Evolutionary conservation across 768 basidiomycete genomes (phyloP).

Genomic region (Collybia sp.): DNA sequence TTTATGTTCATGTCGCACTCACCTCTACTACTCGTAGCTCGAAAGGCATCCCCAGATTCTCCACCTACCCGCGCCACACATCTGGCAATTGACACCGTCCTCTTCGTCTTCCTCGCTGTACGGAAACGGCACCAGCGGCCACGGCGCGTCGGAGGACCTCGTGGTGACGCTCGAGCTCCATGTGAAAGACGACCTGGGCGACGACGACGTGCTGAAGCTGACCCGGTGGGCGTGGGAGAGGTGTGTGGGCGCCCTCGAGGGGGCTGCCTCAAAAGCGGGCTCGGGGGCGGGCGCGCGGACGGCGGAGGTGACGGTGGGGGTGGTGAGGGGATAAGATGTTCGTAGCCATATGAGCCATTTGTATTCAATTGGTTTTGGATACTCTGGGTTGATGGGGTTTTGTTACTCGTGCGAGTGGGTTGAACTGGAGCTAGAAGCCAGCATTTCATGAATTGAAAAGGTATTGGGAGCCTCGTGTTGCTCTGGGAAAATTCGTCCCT

Average conservation of each 20-base stretch:
- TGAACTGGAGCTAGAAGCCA: no score
- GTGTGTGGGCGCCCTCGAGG: constrained; percentile 48
- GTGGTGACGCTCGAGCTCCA: constrained; percentile 81
- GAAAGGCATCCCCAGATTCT: constrained; percentile 82
- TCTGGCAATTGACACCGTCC: constrained; percentile 77
- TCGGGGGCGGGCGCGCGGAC: constrained; percentile 32
- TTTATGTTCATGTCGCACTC: background rate
- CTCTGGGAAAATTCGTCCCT: no score
- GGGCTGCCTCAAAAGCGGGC: constrained; percentile 30
- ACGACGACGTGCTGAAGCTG: constrained; percentile 66
- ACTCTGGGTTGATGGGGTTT: no score
- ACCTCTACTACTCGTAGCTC: constrained; percentile 38
- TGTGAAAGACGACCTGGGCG: constrained; percentile 59
- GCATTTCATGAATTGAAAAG: no score
- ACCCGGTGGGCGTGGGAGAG: constrained; percentile 77
- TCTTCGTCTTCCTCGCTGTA: constrained; percentile 7
- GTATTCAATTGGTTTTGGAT: no score
- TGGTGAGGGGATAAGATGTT: constrained; percentile 57
- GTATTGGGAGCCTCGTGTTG: no score
- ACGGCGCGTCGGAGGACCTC: constrained; percentile 21
- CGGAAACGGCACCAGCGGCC: background rate
- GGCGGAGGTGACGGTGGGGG: constrained; percentile 70
- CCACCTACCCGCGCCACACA: constrained; percentile 80
- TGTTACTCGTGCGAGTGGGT: no score
- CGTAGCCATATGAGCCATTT: background rate